Evolutionary conservation across 2,329 filamentous ascomycete species (phyloP).

Genomic region (Alternaria dauci): DNA sequence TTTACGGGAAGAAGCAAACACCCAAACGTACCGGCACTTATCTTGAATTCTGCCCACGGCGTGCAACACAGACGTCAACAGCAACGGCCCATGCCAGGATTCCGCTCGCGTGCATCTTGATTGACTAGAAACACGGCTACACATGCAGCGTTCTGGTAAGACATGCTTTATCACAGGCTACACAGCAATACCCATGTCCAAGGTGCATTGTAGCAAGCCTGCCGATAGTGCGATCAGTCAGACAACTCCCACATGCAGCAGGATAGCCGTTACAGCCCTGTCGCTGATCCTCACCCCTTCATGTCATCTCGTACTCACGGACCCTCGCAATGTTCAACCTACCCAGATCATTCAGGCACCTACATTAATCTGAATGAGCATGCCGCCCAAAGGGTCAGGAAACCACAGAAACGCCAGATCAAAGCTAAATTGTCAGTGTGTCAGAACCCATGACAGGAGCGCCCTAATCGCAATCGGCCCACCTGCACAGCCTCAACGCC

Average conservation of each 20-base stretch:
- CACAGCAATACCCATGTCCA: constrained; percentile 18
- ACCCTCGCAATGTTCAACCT: constrained; percentile 4
- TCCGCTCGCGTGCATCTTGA: constrained; percentile 22
- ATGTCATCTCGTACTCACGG: constrained; percentile 11
- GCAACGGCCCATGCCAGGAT: constrained; percentile 13
- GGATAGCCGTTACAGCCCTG: constrained; percentile 24
- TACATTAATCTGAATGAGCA: constrained; percentile 5
- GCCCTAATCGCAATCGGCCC: constrained; percentile 18
- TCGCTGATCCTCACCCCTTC: constrained; percentile 14
- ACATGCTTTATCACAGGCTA: constrained; percentile 26
- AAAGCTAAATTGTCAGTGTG: constrained; percentile 23
- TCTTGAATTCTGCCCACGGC: constrained; percentile 16
- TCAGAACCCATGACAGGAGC: constrained; percentile 17
- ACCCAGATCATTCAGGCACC: constrained; percentile 17
- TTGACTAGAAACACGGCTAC: constrained; percentile 26
- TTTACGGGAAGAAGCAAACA: constrained; percentile 20
- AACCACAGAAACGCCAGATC: constrained; percentile 7
- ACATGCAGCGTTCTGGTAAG: constrained; percentile 28
- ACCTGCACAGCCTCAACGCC: constrained; percentile 46
- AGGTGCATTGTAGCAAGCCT: constrained; percentile 21
- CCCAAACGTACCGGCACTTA: constrained; percentile 22
- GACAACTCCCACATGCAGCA: constrained; percentile 23
- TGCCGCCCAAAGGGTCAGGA: constrained; percentile 1
- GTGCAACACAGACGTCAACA: constrained; percentile 24
- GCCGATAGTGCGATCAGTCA: constrained; percentile 21